Conservation (phyloP, 441 rosid species). For the Omphalea diandra region DNA sequence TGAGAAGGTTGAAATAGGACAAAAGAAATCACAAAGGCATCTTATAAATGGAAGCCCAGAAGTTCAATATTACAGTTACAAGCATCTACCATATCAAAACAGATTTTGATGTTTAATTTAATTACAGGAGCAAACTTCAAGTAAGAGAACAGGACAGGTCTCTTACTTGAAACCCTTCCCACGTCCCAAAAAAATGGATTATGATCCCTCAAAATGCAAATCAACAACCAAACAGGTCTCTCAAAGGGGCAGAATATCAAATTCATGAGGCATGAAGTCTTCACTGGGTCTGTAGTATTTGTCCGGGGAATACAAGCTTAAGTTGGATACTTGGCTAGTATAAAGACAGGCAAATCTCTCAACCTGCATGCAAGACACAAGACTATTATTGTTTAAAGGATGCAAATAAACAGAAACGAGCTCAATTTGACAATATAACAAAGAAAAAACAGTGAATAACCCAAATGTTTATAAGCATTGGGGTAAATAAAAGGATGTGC, state of each 20-base stretch:
- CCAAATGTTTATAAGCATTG: not conserved
- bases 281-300: slow-evolving; percentile 93
- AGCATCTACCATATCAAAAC: too few relatives aligned
- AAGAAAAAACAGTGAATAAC: not conserved
- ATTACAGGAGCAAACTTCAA: not conserved
- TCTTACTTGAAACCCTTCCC: slow-evolving; percentile 6
- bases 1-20: too few relatives aligned
- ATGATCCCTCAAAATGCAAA: not conserved
- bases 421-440: not conserved
- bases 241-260: slow-evolving; percentile 63
- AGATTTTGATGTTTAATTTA: too few relatives aligned
- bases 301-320: slow-evolving; percentile 89
- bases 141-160: slow-evolving; percentile 8
- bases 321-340: slow-evolving; percentile 90
- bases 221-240: slow-evolving; percentile 21
- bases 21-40: too few relatives aligned
- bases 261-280: slow-evolving; percentile 98
- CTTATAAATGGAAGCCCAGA: too few relatives aligned
- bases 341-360: slow-evolving; percentile 99
- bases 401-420: not conserved
- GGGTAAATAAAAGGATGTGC: not conserved
- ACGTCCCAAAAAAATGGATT: not conserved
- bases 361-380: slow-evolving; percentile 46
- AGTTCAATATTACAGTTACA: too few relatives aligned
- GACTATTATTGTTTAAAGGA: not conserved